These are phyloP conservation scores for Termitomyces titanicus DNA, from an alignment of 768 basidiomycete species.

Conservation along the genomic window DNA sequence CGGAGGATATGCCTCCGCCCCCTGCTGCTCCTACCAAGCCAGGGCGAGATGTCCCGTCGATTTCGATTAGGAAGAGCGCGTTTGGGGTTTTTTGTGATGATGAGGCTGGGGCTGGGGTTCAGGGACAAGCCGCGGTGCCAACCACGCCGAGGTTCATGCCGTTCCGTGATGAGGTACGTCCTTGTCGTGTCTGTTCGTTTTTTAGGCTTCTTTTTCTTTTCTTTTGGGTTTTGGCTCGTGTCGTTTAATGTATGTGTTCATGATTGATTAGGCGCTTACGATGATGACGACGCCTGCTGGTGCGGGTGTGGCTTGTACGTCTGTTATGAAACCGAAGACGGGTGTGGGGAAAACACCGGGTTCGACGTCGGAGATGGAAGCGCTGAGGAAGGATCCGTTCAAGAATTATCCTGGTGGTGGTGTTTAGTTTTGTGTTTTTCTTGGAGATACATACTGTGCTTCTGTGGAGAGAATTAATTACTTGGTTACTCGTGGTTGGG, in stretches of 20 bases:
- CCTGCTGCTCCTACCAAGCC: constrained; percentile 18
- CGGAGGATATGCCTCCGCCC: constrained; percentile 43
- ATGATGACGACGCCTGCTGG: constrained; percentile 20
- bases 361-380: constrained; percentile 67
- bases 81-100: constrained; percentile 40
- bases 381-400: constrained; percentile 72
- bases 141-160: constrained; percentile 55
- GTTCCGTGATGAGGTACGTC: constrained; percentile 67
- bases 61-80: constrained; percentile 26
- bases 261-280: not conserved
- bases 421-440: not conserved
- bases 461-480: too few species aligned
- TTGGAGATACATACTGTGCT: too few species aligned
- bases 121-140: constrained; percentile 7
- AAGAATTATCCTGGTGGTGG: constrained; percentile 56
- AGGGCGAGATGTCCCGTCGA: constrained; percentile 23
- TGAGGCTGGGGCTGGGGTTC: not conserved
- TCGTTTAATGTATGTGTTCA: too few species aligned
- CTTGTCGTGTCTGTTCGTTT: not conserved
- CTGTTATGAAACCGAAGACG: constrained; percentile 68
- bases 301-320: constrained; percentile 36
- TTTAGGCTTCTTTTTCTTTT: constrained; percentile 19
- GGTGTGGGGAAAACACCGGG: constrained; percentile 32
- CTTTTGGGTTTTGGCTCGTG: not conserved
- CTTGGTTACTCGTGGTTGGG: too few species aligned